Evolutionary conservation across 331 rosid genomes (phyloP), one percentile per base, ranked within the genome.

Genomic region (Acacia concinna): DNA sequence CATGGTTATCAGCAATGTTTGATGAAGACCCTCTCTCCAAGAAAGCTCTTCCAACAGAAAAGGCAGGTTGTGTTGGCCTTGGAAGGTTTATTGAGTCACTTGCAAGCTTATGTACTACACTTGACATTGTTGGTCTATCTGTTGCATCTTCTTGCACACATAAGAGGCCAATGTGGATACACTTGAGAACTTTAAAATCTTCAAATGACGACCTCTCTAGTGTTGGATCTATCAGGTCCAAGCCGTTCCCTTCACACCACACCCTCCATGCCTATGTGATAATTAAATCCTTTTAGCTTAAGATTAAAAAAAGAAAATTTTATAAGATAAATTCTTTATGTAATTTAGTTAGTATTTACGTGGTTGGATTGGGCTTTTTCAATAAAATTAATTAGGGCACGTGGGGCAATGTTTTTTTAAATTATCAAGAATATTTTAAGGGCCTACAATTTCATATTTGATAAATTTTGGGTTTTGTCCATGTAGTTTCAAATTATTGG

Each of bases 61-160:
- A 59, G 18, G 65, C 77, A 0, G 64, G 77, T 14, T 40, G 41
- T 21, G 32, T 65, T 20, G 77, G 77, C 0, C 9, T 51, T 21
- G 63, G 68, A 15, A 70, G 71, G 31, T 59, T 21, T 23, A 5
- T 1, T 30, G 77, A 57, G 30, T 70, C 63, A 44, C 38, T 57
- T 59, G 41, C 75, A 27, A 78, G 65, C 71, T 43, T 78, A 1
- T 41, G 59, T 1, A 78, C 82, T 14, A 78, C 72, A 59, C n/a
- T n/a, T 60, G 76, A 44, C 64, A 79, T 79, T 8, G 41, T 79
- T 12, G 77, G 82, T 18, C 71, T 78, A 9, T 78, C 32, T 41
- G 23, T 23, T 70, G 71, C 71, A 70, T 78, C 82, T 59, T 57
- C 77, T 78, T 78, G 82, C 17, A 70, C 82, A 70, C 82, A 78